A percentile compares a stretch with the other conserved stretches of the same genome.
Conservation (phyloP, 2,329 filamentous ascomycete species). For the Cercospora zeae-maydis region DNA sequence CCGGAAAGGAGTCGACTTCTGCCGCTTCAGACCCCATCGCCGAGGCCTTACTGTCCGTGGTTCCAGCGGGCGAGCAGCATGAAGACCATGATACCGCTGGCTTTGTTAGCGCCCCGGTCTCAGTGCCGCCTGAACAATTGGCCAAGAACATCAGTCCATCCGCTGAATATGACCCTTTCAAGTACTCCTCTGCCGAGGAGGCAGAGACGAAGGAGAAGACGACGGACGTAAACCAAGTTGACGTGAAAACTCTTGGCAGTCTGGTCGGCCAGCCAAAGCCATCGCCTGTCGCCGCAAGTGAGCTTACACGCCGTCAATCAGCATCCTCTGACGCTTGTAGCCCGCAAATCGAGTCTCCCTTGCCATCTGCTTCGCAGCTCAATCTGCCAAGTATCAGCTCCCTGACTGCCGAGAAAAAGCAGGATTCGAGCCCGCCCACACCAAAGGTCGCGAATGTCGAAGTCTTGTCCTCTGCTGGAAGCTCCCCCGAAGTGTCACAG, state of each 20-base stretch:
- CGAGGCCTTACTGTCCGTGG: not conserved
- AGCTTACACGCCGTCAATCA: not conserved
- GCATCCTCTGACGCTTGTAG: not conserved
- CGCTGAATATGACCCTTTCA: conserved; percentile 9
- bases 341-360: not conserved
- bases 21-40: not conserved
- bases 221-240: not conserved
- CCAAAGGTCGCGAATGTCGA: conserved; percentile 9
- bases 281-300: not conserved
- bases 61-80: conserved; percentile 4
- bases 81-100: conserved; percentile 3
- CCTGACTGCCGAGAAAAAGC: not conserved
- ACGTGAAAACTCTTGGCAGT: conserved; percentile 3
- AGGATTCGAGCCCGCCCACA: not conserved
- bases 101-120: conserved; percentile 5
- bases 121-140: not conserved
- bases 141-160: not conserved
- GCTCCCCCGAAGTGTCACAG: not conserved
- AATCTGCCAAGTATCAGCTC: conserved; percentile 8
- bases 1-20: not conserved
- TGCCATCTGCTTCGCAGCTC: conserved; percentile 6
- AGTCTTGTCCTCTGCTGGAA: not conserved
- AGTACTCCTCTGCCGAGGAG: not conserved
- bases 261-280: conserved; percentile 3
- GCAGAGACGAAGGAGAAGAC: not conserved